Evolutionary conservation across 2,329 filamentous ascomycete species (phyloP).

Genomic region (Aspergillus niger): DNA sequence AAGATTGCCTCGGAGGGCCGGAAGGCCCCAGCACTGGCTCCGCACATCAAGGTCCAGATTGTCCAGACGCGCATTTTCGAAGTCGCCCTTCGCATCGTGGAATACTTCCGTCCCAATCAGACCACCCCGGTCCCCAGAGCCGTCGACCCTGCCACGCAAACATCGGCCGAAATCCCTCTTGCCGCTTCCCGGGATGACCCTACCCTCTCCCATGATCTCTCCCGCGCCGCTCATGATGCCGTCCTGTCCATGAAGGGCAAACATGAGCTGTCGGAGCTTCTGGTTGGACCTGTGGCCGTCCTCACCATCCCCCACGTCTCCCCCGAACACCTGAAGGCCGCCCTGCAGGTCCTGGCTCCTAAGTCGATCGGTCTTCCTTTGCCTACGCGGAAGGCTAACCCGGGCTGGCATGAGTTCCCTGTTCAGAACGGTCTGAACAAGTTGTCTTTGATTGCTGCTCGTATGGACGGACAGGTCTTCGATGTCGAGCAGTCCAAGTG

Average conservation of each 20-base stretch:
- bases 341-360: conserved; percentile 75
- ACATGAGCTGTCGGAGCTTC: conserved; percentile 70
- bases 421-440: conserved; percentile 86
- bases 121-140: conserved; percentile 25
- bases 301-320: conserved; percentile 81
- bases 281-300: conserved; percentile 78
- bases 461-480: conserved; percentile 83
- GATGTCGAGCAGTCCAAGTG: conserved; percentile 71
- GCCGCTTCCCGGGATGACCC: conserved; percentile 40
- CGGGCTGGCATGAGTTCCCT: conserved; percentile 75
- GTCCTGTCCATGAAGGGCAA: conserved; percentile 54
- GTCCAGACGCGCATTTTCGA: conserved; percentile 88
- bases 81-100: conserved; percentile 79
- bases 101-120: conserved; percentile 69
- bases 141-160: conserved; percentile 34
- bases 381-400: conserved; percentile 72
- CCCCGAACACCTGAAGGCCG: conserved; percentile 79
- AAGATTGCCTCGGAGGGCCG: conserved; percentile 62
- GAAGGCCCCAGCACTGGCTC: conserved; percentile 51
- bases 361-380: conserved; percentile 72
- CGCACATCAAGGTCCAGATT: conserved; percentile 73
- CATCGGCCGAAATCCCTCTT: conserved; percentile 32
- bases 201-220: conserved; percentile 60
- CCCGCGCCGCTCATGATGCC: conserved; percentile 54
- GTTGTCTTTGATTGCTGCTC: conserved; percentile 79